Evolutionary conservation across 768 basidiomycete genomes (phyloP).

Genomic region (Suillus sp.): DNA sequence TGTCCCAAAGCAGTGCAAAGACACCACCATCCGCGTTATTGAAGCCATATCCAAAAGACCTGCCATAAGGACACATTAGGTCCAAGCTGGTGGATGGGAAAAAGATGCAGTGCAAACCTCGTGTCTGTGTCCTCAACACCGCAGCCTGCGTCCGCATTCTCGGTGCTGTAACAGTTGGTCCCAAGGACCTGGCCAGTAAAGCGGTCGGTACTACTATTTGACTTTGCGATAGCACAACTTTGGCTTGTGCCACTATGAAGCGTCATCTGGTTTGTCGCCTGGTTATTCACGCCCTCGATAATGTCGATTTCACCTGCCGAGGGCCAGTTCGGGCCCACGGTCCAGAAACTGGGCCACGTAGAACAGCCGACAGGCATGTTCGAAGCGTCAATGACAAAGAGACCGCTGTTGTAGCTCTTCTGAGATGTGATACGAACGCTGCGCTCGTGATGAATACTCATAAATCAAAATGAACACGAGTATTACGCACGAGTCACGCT

Average conservation of each 20-base stretch:
- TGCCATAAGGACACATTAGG: slow-evolving; percentile 17
- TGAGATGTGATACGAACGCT: slow-evolving; percentile 71
- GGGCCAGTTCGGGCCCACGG: slow-evolving; percentile 56
- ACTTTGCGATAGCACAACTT: slow-evolving; percentile 28
- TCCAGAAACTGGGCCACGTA: slow-evolving; percentile 63
- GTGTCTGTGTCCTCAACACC: slow-evolving; percentile 44
- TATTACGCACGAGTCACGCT: slow-evolving; percentile 52
- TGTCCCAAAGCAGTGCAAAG: slow-evolving; percentile 57
- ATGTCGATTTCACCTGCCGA: slow-evolving; percentile 67
- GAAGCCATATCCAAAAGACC: slow-evolving; percentile 44
- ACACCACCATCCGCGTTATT: slow-evolving; percentile 49
- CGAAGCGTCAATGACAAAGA: slow-evolving; percentile 74
- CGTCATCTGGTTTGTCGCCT: slow-evolving; percentile 61
- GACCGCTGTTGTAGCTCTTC: slow-evolving; percentile 62
- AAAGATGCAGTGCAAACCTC: slow-evolving; percentile 1
- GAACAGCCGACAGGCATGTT: slow-evolving; percentile 74
- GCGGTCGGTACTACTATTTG: slow-evolving; percentile 5
- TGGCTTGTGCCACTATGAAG: slow-evolving; percentile 59
- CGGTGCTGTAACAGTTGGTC: slow-evolving; percentile 43
- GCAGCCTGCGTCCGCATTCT: slow-evolving; percentile 49
- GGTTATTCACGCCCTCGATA: slow-evolving; percentile 69
- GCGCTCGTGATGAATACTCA: slow-evolving; percentile 8
- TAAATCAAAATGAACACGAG: background rate
- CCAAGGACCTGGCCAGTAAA: slow-evolving; percentile 29
- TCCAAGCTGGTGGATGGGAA: slow-evolving; percentile 37